Base-by-base conservation (phyloP, 257 asterid species). In the Salvia miltiorrhiza region DNA sequence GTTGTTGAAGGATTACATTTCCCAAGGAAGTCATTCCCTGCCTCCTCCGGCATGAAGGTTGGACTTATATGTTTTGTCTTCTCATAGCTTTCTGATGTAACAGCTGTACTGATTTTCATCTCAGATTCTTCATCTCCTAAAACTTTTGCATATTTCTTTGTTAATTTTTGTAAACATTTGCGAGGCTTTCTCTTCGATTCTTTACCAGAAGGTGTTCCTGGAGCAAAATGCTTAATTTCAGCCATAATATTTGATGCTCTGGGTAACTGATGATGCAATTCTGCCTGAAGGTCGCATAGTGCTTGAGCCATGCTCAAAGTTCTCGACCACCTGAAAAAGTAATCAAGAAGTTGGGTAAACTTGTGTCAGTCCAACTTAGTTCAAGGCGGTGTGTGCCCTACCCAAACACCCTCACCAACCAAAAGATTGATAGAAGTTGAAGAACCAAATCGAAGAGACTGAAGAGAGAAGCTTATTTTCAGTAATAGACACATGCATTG, bases 271-370 rank as follows among this genome's bases (percentile, higher is more conserved):
- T 69, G 68, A 43, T 79, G 85, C 59, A 83, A 64, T 77, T 92
- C 97, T 56, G 80, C 75, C 73, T 89, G 96, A 78, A 92, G 92
- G 80, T 86, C 92, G 60, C 95, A 92, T 37, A 92, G 95, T 32
- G 96, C 85, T 75, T 77, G 78, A 60, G 89, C 88, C 96, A 89
- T 92, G 83, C 83, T 83, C 82, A 92, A 78, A 32, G 94, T 89
- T 82, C 96, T 87, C 23, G 94, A 79, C 97, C 96, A 89, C 88
- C 96, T 92, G 67, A 33, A 43, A 45, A 65, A 43, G 45, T 48
- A 75, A 23, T 69, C 61, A 44, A 72, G 71, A 39, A 23, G 44
- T 37, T 6, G n/a, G 11, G 49, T 11, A 33, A 72, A 37, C 32
- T 63, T 0, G 54, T 35, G 21, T 57, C 26, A 39, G 16, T 5